Percentiles rank a stretch among this genome's conserved stretches.
Evolutionary conservation across 2,329 filamentous ascomycete genomes (phyloP).

Genomic region (Cadophora sp.): DNA sequence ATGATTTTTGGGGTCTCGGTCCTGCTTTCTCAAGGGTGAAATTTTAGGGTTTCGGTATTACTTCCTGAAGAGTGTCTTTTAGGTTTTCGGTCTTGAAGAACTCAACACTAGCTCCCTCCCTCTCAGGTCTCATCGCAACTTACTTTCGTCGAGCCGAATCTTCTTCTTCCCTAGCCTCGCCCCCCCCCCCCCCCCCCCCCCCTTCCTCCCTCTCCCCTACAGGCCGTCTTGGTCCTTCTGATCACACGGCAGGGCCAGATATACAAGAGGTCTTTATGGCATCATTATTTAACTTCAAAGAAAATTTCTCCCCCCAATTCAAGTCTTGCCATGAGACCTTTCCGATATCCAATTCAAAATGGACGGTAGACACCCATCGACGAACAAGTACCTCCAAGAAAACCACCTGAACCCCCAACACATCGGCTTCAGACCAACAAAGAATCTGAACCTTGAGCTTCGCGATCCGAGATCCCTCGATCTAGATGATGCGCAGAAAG

Average conservation of each 20-base stretch:
- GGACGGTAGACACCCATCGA: neutral
- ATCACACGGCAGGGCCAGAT: no score
- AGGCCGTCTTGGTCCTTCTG: neutral
- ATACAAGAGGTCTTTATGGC: no score
- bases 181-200: neutral
- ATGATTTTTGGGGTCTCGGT: neutral
- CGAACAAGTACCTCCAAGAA: neutral
- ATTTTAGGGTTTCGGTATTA: neutral
- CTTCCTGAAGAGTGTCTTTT: neutral
- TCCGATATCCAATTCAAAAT: neutral
- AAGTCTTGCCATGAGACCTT: no score
- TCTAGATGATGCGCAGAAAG: neutral
- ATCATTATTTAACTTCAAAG: no score
- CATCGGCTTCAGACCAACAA: neutral
- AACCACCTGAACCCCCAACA: neutral
- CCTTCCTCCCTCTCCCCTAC: neutral
- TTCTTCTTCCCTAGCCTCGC: neutral
- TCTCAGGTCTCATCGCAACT: neutral
- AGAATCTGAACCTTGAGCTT: neutral
- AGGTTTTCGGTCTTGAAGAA: neutral
- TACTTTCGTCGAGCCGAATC: neutral
- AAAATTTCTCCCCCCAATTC: no score
- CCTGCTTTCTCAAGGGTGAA: no score
- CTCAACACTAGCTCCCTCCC: neutral
- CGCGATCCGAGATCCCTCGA: neutral